Evolutionary conservation across 345 rosid genomes (phyloP), one percentile per base, ranked within the genome.

Genomic region (Eucalyptus caleyi): DNA sequence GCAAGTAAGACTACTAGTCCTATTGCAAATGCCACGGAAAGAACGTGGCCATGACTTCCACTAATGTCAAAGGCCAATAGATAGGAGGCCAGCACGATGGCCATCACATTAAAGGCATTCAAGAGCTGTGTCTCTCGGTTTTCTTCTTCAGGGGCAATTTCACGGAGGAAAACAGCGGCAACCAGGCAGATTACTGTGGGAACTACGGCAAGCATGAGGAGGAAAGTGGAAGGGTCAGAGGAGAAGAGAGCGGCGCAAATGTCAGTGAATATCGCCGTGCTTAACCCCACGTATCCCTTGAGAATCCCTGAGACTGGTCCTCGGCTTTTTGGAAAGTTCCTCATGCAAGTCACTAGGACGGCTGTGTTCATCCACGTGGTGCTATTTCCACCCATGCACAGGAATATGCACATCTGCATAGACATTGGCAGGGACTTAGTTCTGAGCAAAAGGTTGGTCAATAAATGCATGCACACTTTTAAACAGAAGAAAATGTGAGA

Each of bases 361-460:
- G 96, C 96, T 44, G 97, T 96, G 94, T 94, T 95, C 95, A 95
- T 93, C 96, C 96, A 95, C 16, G 97, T 94, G 11, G 96, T 93
- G 91, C 96, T 95, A 88, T 95, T 95, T 30, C 95, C 96, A 72
- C 95, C 97, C 92, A 95, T 47, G 92, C 95, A 93, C 19, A 95
- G 92, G 65, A 93, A 92, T 59, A 96, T 86, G 90, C 96, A 95
- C 95, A 96, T 94, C 96, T 96, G 93, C 83, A 62, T 49, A 62
- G 40, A 51, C 54, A 53, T 47, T 50, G 40, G 14, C 32, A 37
- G 16, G 59, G 60, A 51, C 54, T n/a, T 19, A 86, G 87, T 18
- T 86, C 87, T 50, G 87, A 19, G 8, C 65, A 32, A 6, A 87
- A 72, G 45, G 7, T 37, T 11, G 47, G 47, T 37, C 45, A 72